These are phyloP conservation scores for Suillus sp. DNA, from an alignment of 768 basidiomycete species.

Conservation along the genomic window DNA sequence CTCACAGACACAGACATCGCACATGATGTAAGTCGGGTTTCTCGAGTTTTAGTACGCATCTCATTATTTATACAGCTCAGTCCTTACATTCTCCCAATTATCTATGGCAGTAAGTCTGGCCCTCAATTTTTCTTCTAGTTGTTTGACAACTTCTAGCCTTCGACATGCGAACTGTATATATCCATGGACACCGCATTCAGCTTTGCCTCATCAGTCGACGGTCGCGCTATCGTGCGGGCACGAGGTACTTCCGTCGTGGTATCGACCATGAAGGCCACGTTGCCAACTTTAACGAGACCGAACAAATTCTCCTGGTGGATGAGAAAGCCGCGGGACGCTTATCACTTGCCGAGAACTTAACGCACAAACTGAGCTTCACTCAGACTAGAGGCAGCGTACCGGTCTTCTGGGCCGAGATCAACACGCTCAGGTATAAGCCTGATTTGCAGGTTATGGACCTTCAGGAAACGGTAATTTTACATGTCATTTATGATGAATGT, in stretches of 20 bases:
- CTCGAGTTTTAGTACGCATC: constrained; percentile 1
- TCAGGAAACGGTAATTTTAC: constrained; percentile 69
- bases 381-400: constrained; percentile 95
- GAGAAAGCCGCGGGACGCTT: constrained; percentile 46
- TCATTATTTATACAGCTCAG: constrained; percentile 59
- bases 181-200: constrained; percentile 79
- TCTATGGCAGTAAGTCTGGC: constrained; percentile 85
- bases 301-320: constrained; percentile 87
- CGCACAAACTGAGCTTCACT: constrained; percentile 78
- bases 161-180: constrained; percentile 72
- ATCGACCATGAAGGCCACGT: constrained; percentile 88
- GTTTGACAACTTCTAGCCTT: constrained; percentile 58
- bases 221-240: constrained; percentile 92
- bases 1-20: constrained; percentile 60
- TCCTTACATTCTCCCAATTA: constrained; percentile 86
- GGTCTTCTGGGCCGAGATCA: constrained; percentile 95
- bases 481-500: not conserved
- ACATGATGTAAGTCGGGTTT: constrained; percentile 58
- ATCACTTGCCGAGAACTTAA: constrained; percentile 48
- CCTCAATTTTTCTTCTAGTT: not conserved
- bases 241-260: constrained; percentile 95
- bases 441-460: constrained; percentile 96
- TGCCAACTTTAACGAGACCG: constrained; percentile 98
- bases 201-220: constrained; percentile 91
- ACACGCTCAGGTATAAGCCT: constrained; percentile 93